Percentiles rank a stretch among this genome's conserved stretches.
phyloP scores from a whole-genome alignment of 805 yeast genomes.

The Wickerhamiella kurtzmanii region DNA sequence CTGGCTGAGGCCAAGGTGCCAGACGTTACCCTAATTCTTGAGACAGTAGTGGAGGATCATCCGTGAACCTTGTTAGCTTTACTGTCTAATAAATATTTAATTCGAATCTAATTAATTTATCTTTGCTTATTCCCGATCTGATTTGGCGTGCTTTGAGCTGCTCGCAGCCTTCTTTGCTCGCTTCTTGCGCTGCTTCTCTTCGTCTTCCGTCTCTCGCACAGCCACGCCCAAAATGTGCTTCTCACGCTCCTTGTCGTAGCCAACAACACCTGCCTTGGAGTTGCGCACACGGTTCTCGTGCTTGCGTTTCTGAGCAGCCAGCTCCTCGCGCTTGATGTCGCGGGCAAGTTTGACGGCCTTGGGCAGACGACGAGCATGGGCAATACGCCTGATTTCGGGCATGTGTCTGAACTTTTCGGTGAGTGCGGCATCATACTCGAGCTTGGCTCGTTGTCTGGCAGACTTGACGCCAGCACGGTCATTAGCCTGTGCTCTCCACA shows the following conservation, averaged over 20 bases:
- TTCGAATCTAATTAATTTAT: constrained; percentile 1
- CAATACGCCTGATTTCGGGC: constrained; percentile 89
- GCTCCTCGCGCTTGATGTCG: constrained; percentile 69
- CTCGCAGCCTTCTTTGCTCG: not conserved
- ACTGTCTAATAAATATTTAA: not conserved
- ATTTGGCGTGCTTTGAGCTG: not conserved
- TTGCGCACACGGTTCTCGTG: constrained; percentile 75
- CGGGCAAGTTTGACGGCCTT: constrained; percentile 73
- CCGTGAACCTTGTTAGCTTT: constrained; percentile 3
- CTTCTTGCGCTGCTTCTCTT: not conserved
- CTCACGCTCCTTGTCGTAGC: constrained; percentile 52
- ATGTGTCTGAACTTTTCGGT: constrained; percentile 86
- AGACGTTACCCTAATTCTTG: constrained; percentile 76
- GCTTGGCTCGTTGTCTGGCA: constrained; percentile 61
- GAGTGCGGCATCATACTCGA: constrained; percentile 83
- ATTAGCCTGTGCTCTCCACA: constrained; percentile 84
- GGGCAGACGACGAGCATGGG: constrained; percentile 89
- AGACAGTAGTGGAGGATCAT: constrained; percentile 22
- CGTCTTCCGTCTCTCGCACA: constrained; percentile 21
- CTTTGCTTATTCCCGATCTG: no score
- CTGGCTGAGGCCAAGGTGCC: constrained; percentile 57
- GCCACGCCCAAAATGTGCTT: constrained; percentile 80
- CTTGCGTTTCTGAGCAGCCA: constrained; percentile 59
- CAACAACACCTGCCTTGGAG: constrained; percentile 37
- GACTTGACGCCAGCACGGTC: constrained; percentile 75